phyloP scores from a whole-genome alignment of 345 rosid species.

The Hirschfeldia incana region DNA sequence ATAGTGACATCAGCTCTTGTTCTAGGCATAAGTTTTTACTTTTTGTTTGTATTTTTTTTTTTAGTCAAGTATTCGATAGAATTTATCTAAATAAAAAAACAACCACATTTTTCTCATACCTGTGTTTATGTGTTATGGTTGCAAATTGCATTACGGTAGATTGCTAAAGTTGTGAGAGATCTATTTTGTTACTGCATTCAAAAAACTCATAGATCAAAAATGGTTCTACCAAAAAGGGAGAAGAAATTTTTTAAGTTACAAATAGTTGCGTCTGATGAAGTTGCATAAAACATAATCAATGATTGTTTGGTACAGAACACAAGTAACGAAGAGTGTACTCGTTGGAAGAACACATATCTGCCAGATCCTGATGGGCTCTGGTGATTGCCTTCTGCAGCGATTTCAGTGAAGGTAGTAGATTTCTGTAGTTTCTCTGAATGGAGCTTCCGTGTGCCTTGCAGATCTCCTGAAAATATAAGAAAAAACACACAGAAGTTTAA shows the following conservation, averaged over 20 bases:
- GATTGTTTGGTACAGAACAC: slow-evolving; percentile 54
- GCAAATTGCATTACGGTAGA: not conserved
- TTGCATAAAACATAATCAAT: slow-evolving; percentile 7
- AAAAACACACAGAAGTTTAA: not conserved
- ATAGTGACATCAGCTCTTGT: slow-evolving; percentile 23
- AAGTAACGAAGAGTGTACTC: slow-evolving; percentile 84
- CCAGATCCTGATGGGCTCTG: slow-evolving; percentile 85
- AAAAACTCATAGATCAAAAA: slow-evolving; percentile 3
- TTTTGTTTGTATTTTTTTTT: slow-evolving; percentile 15
- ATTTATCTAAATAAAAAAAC: not conserved
- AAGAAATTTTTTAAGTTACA: not conserved
- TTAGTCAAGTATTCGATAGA: slow-evolving; percentile 15
- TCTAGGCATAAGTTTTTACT: slow-evolving; percentile 17
- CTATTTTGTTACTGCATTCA: not conserved
- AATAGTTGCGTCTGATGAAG: not conserved
- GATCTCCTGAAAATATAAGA: slow-evolving; percentile 60
- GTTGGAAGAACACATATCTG: slow-evolving; percentile 87
- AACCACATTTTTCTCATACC: not conserved
- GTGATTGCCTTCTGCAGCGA: slow-evolving; percentile 85
- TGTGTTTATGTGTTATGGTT: not conserved
- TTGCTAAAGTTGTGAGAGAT: not conserved
- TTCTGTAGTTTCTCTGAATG: slow-evolving; percentile 78
- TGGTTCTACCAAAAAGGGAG: not conserved
- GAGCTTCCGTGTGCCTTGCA: slow-evolving; percentile 81
- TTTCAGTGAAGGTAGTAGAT: slow-evolving; percentile 74